Evolutionary conservation across 331 rosid species (phyloP), one percentile per base, ranked within the genome.

Genomic region (Prunus yedoensis): DNA sequence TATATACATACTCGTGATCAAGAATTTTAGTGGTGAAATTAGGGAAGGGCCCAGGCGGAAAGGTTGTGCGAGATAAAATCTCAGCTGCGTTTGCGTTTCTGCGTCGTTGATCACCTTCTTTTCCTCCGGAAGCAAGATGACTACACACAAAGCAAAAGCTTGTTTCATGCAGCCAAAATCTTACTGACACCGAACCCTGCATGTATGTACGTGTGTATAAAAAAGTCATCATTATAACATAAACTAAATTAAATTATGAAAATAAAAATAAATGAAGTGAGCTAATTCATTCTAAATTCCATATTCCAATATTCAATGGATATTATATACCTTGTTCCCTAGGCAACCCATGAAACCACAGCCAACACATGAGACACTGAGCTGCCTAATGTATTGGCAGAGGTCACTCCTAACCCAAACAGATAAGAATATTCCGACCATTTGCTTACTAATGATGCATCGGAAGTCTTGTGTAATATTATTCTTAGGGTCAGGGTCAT

Each of bases 101-200:
- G n/a, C 32, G 77, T 52, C 56, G 60, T 16, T 59, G 47, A 45
- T 60, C 77, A 0, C 77, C 68, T 46, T 73, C 18, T 12, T 43
- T 60, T 45, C 28, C 77, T 3, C 77, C 77, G 4, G 77, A 73
- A 59, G 77, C 77, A 9, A 73, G 77, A 60, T 73, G 77, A 62
- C 68, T 59, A 46, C 77, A 59, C 28, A 73, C 77, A 60, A 73
- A 73, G 25, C 77, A 73, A 3, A 73, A 73, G 68, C 77, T 73
- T 60, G 77, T 73, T 73, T 46, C 77, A 16, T 27, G 68, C 30
- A 73, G 25, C 59, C 38, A 58, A 60, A 73, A 59, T 16, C 77
- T 60, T 2, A 73, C 57, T 4, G 77, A 73, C 16, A 73, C 77
- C 9, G 77, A 73, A 58, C 77, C 77, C 77, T 73, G 18, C 66